Conservation (phyloP, 1,284 basidiomycete genomes). For the Trichosporon inkin region DNA sequence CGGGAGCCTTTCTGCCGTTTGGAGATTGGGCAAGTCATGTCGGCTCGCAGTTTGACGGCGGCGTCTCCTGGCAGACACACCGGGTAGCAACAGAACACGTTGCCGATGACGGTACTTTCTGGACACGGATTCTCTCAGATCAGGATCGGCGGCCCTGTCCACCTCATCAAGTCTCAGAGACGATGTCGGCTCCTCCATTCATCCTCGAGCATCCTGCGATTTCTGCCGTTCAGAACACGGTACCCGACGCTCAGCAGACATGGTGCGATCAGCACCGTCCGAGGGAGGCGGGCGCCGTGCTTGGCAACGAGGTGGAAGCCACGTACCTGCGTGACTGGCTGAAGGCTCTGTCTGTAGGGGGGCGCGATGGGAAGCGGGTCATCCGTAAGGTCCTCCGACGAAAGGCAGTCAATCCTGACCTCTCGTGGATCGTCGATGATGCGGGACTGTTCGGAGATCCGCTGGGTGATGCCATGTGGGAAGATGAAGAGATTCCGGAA, state of each 20-base stretch:
- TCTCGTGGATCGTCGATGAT: slow-evolving; percentile 50
- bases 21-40: slow-evolving; percentile 29
- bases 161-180: background rate
- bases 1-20: slow-evolving; percentile 29
- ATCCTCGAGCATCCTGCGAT: slow-evolving; percentile 36
- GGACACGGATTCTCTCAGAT: background rate
- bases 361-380: slow-evolving; percentile 41
- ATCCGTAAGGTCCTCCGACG: slow-evolving; percentile 29
- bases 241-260: slow-evolving; percentile 49
- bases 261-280: slow-evolving; percentile 81
- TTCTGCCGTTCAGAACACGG: slow-evolving; percentile 17
- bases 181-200: slow-evolving; percentile 14
- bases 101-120: slow-evolving; percentile 1
- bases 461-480: slow-evolving; percentile 21
- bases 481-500: slow-evolving; percentile 28
- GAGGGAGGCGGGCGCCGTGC: slow-evolving; percentile 64
- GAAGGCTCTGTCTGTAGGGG: slow-evolving; percentile 60
- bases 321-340: slow-evolving; percentile 80
- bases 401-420: slow-evolving; percentile 22
- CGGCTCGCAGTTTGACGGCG: background rate
- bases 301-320: slow-evolving; percentile 74
- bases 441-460: slow-evolving; percentile 35
- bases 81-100: background rate
- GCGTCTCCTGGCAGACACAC: background rate
- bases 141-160: background rate